Evolutionary conservation across 2,329 filamentous ascomycete genomes (phyloP), one percentile per base, ranked within the genome.

Genomic region (Alternaria novae-zelandiae): DNA sequence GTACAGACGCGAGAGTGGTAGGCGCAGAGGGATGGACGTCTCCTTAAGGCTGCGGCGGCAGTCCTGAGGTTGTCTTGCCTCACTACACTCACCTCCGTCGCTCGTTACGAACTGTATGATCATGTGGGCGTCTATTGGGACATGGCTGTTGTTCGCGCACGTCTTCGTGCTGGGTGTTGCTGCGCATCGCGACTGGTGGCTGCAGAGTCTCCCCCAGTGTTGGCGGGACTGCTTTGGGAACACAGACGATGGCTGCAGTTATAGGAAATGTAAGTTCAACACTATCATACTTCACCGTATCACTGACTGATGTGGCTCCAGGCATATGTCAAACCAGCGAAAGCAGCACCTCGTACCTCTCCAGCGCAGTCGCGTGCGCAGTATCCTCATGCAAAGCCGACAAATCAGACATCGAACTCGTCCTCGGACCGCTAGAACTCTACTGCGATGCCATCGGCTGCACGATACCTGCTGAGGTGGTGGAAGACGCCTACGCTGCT

Each of bases 281-380:
- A 11, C 26, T 9, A 11, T 12, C 10, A 13, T 1, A 13, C 9
- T 26, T 12, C 45, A 4, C 13, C 8, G 20, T 15, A 6, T 8
- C 55, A 21, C 20, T 2, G 11, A 47, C 68, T 69, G 53, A 70
- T 9, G 12, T 12, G 12, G 21, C 21, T 20, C 20, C 30, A 76
- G 74, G 73, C 54, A 71, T 76, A 36, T 76, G 72, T 68, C 63
- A 73, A 10, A 66, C 70, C 5, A 70, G 69, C 46, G 53, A 71
- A 49, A 59, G 61, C 28, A 63, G 57, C 63, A 60, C 57, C 20
- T 62, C 57, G 10, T 74, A 70, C 60, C 68, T 76, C 7, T 53
- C 66, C 49, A 57, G 47, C 55, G 68, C 68, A 2, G 66, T 72
- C 47, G 61, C 69, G 25, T 75, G 73, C 61, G 62, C 64, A n/a